Conservation (phyloP, 1,284 basidiomycete species). For the Cutaneotrichosporon sp. region DNA sequence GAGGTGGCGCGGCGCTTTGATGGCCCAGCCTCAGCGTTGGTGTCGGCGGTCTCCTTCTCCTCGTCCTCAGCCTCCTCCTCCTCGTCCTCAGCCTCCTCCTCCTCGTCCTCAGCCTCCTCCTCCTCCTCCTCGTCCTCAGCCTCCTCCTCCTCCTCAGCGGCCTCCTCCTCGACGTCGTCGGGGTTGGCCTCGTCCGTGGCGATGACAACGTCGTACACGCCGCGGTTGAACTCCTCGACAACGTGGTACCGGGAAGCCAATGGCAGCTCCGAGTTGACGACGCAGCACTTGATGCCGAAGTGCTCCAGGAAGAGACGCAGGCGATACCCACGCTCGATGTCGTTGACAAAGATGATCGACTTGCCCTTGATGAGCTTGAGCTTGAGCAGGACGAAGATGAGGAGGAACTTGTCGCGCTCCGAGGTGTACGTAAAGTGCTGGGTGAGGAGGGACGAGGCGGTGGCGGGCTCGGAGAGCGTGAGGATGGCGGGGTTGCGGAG, state of each 20-base stretch:
- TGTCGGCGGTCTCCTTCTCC: constrained; percentile 55
- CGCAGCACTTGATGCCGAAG: constrained; percentile 94
- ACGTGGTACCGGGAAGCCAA: constrained; percentile 96
- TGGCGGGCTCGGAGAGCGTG: constrained; percentile 82
- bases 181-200: constrained; percentile 87
- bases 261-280: constrained; percentile 94
- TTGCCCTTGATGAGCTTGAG: constrained; percentile 94
- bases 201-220: constrained; percentile 98
- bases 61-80: constrained; percentile 23
- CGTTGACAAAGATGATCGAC: constrained; percentile 96
- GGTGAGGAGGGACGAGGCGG: constrained; percentile 64
- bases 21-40: constrained; percentile 46
- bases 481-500: constrained; percentile 83
- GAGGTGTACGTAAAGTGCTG: constrained; percentile 82
- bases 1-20: constrained; percentile 48
- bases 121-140: constrained; percentile 30
- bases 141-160: constrained; percentile 45
- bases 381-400: constrained; percentile 92
- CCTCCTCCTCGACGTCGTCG: constrained; percentile 56
- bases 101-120: constrained; percentile 56
- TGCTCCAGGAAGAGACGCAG: constrained; percentile 97
- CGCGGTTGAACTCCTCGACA: constrained; percentile 98
- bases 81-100: constrained; percentile 40
- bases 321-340: constrained; percentile 91
- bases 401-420: constrained; percentile 93